phyloP scores from a whole-genome alignment of 192 early-diverging fungal genomes.

The Coemansia sp. region DNA sequence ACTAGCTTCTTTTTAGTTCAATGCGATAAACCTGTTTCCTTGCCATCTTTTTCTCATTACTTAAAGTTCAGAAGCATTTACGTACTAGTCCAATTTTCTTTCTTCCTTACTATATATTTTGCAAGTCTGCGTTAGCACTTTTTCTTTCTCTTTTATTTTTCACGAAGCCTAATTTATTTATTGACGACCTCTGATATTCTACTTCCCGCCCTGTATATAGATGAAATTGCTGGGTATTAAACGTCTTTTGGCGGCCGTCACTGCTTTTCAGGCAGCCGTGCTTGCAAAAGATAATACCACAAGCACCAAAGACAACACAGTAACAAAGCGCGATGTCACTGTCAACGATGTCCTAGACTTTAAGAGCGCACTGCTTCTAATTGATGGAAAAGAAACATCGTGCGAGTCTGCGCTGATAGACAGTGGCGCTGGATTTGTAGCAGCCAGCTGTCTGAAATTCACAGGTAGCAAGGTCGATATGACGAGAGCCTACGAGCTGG shows the following conservation, averaged over 20 bases:
- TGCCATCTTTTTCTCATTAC: background rate
- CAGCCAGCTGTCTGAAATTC: slow-evolving; percentile 39
- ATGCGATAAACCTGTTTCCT: background rate
- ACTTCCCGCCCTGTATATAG: background rate
- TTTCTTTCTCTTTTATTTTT: background rate
- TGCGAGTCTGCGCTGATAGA: slow-evolving; percentile 45
- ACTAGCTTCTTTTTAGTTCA: background rate
- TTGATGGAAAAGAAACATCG: slow-evolving; percentile 32
- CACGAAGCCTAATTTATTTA: slow-evolving; percentile 1
- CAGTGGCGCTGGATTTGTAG: slow-evolving; percentile 34
- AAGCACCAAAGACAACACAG: background rate
- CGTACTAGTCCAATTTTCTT: background rate
- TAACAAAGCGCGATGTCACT: slow-evolving; percentile 20
- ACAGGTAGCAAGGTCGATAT: slow-evolving; percentile 8
- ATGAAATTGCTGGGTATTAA: background rate
- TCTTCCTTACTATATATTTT: background rate
- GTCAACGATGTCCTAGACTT: slow-evolving; percentile 12
- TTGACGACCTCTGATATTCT: background rate
- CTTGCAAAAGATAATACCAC: background rate
- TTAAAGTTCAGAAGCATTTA: background rate
- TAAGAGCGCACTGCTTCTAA: slow-evolving; percentile 27
- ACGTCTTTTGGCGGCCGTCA: background rate
- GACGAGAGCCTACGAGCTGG: slow-evolving; percentile 15
- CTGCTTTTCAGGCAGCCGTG: background rate
- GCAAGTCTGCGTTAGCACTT: background rate